Conservation (phyloP, 1,139 yeast species). For the Kodamaea ohmeri region DNA sequence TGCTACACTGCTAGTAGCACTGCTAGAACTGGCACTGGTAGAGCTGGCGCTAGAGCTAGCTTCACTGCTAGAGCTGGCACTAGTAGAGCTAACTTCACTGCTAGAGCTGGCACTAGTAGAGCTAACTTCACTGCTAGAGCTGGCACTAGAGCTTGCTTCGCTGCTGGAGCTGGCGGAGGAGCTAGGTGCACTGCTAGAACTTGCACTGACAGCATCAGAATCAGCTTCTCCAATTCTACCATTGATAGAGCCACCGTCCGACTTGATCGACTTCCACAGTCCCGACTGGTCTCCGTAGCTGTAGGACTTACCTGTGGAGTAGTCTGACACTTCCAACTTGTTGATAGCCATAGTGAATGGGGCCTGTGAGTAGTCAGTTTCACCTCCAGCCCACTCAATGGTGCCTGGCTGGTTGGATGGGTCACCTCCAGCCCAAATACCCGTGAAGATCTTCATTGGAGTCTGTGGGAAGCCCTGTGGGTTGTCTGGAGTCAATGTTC, state of each 20-base stretch:
- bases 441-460: conserved; percentile 47
- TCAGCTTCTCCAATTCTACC: conserved; percentile 59
- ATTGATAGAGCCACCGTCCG: conserved; percentile 60
- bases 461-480: conserved; percentile 50
- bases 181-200: conserved; percentile 7
- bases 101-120: conserved; percentile 9
- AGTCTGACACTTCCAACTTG: conserved; percentile 32
- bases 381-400: conserved; percentile 37
- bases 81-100: conserved; percentile 7
- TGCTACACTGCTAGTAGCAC: conserved; percentile 4
- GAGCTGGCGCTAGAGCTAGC: conserved; percentile 9
- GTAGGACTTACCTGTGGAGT: conserved; percentile 35
- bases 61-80: conserved; percentile 7
- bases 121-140: too few relatives aligned
- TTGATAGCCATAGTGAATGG: conserved; percentile 38
- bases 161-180: conserved; percentile 3
- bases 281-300: conserved; percentile 60
- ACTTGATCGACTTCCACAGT: conserved; percentile 61
- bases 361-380: conserved; percentile 31
- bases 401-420: conserved; percentile 47
- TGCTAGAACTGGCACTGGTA: conserved; percentile 7
- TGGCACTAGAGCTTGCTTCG: too few relatives aligned
- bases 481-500: conserved; percentile 37
- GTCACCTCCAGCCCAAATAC: conserved; percentile 45
- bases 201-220: conserved; percentile 7